Evolutionary conservation across 2,329 filamentous ascomycete genomes (phyloP), one percentile per base, ranked within the genome.

Genomic region (Colletotrichum tofieldiae): DNA sequence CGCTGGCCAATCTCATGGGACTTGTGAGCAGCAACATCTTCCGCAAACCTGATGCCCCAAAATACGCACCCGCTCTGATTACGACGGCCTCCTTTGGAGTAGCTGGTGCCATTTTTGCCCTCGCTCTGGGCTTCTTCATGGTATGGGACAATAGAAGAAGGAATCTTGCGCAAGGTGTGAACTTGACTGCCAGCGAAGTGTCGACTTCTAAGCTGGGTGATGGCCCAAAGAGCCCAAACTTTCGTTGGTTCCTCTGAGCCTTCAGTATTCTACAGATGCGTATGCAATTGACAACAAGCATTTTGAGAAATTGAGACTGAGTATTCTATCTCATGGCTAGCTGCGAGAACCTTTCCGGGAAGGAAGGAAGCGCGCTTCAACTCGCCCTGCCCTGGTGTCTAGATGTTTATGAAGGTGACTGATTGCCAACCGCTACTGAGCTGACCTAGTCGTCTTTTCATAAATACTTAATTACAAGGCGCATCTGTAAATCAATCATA

Each of bases 1-100:
- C 93, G 0, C 79, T 94, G 12, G 93, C 93, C 4, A 95, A 95
- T 75, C 79, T 94, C 45, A 95, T 95, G 91, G 93, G 92, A 5
- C 83, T 94, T 0, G 90, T 94, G 0, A 86, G 86, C 37, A 90
- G 88, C 73, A 93, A 94, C 76, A 92, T 94, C 74, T 94, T 94
- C 82, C 86, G 87, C 2, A 83, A 86, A 43, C 82, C 89, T 73
- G 90, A 93, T 76, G 88, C 88, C 12, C 92, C 92, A 0, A 89
- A 92, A 75, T 94, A 94, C 76, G 86, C 90, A 70, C 91, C 83
- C 1, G 92, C 92, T 0, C 79, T 94, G 52, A 87, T 90, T 43
- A 93, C 91, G 0, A 92, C 89, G 1, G 91, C 90, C 1, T 85
- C 85, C 0, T 93, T 93, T 81, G 92, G 92, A 0, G 92, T 86